Base-by-base conservation (phyloP, 805 yeast species). In the Blastobotrys peoriensis region DNA sequence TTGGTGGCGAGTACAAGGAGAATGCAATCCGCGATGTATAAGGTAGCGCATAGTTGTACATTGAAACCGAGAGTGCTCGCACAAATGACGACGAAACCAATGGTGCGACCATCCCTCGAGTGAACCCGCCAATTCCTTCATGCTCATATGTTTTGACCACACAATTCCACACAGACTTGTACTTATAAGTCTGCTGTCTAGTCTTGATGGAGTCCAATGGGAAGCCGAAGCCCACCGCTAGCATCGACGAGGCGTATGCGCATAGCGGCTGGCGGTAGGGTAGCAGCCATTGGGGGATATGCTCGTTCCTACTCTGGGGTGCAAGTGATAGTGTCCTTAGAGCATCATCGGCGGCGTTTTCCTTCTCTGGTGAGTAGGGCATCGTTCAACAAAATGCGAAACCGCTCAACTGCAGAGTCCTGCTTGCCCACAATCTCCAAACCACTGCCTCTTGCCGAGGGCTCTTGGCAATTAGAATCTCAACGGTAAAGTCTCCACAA, bases 131-230 rank as follows among this genome's bases (percentile, higher is more conserved):
- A 3, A 79, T 33, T 0, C 95, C 95, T 56, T 84, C 95, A 6
- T 67, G 61, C 5, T 59, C 54, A 22, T 76, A 65, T 0, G 94
- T 81, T 37, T 71, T 65, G 28, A 57, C 56, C 16, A 82, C 65
- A 58, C 94, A 85, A 44, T 76, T 78, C 41, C 69, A 60, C 21
- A 81, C 72, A 41, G 76, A 71, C 13, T 66, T 65, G 64, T 77
- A 86, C 43, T 74, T 70, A 51, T 84, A 82, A 0, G 94, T 83
- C 60, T 86, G 96, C 79, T 84, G 80, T 48, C 95, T 69, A 0
- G 95, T 87, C 61, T 86, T 86, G 47, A 87, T 70, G n/a, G 93
- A 82, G 59, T 86, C 96, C 40, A 86, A 63, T 0, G 96, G 96
- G 56, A 80, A 86, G 16, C 93, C 94, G n/a, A 79, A 72, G 2